Conservation (phyloP, 2,329 filamentous ascomycete genomes). For the Aaosphaeria pasadenensis region DNA sequence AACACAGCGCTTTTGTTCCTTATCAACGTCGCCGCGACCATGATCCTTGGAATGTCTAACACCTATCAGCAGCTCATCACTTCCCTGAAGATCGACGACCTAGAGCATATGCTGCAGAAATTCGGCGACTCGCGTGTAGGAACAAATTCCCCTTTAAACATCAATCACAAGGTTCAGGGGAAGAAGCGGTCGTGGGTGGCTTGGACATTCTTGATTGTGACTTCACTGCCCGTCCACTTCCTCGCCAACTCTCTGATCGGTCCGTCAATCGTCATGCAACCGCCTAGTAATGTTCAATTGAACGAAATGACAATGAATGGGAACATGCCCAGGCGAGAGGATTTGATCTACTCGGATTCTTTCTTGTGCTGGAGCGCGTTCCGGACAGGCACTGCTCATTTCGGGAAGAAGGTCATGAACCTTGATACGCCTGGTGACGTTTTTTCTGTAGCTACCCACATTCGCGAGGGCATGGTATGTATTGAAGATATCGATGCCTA, state of each 20-base stretch:
- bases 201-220: conserved; percentile 25
- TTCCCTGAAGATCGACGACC: conserved; percentile 19
- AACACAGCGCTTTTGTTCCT: conserved; percentile 22
- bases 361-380: conserved; percentile 25
- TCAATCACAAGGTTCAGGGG: conserved; percentile 22
- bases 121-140: conserved; percentile 29
- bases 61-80: conserved; percentile 32
- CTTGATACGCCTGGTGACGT: too few species aligned
- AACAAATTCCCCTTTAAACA: conserved; percentile 31
- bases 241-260: conserved; percentile 29
- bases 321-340: too few species aligned
- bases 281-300: conserved; percentile 10
- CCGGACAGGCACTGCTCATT: conserved; percentile 16
- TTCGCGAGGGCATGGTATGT: too few species aligned
- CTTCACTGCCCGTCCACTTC: conserved; percentile 23
- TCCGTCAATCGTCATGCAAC: conserved; percentile 14
- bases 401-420: not conserved
- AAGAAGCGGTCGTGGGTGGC: conserved; percentile 20
- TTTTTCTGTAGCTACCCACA: too few species aligned
- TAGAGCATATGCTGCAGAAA: conserved; percentile 22
- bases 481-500: not conserved
- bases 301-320: conserved; percentile 2
- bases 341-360: conserved; percentile 1
- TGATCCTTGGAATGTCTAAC: conserved; percentile 30
- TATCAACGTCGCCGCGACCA: conserved; percentile 29